phyloP scores from a whole-genome alignment of 2,329 filamentous ascomycete species.

The Aspergillus latus region DNA sequence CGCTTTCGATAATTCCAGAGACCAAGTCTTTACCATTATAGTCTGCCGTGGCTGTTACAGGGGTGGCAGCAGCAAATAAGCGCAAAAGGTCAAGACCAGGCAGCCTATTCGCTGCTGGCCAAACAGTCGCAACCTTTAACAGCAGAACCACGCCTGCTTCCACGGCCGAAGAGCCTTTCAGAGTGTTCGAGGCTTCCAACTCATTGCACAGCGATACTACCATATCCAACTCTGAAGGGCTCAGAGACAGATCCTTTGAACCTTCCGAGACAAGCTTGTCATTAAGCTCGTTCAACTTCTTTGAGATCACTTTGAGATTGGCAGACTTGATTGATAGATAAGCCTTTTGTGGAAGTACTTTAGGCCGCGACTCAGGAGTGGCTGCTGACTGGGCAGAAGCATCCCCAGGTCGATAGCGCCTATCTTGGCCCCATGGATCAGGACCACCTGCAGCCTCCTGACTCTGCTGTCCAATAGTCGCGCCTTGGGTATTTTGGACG shows the following conservation, averaged over 20 bases:
- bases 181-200: constrained; percentile 52
- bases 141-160: constrained; percentile 62
- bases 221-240: constrained; percentile 66
- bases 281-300: constrained; percentile 75
- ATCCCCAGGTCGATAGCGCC: constrained; percentile 74
- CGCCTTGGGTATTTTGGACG: constrained; percentile 81
- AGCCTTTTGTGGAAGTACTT: constrained; percentile 72
- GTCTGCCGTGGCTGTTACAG: constrained; percentile 64
- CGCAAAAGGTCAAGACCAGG: constrained; percentile 85
- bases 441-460: constrained; percentile 51
- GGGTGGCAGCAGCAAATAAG: constrained; percentile 68
- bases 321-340: constrained; percentile 76
- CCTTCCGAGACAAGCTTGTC: constrained; percentile 65
- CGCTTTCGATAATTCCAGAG: constrained; percentile 57
- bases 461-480: constrained; percentile 65
- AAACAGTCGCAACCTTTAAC: constrained; percentile 70
- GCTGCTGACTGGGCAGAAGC: constrained; percentile 36
- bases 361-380: constrained; percentile 48
- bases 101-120: constrained; percentile 78
- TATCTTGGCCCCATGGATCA: constrained; percentile 77
- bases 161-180: constrained; percentile 50
- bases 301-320: constrained; percentile 68
- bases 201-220: constrained; percentile 63
- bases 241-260: constrained; percentile 71
- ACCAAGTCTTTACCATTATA: constrained; percentile 58